These are phyloP conservation scores for Candida broadrunensis DNA, from an alignment of 805 yeast genomes.

Conservation along the genomic window DNA sequence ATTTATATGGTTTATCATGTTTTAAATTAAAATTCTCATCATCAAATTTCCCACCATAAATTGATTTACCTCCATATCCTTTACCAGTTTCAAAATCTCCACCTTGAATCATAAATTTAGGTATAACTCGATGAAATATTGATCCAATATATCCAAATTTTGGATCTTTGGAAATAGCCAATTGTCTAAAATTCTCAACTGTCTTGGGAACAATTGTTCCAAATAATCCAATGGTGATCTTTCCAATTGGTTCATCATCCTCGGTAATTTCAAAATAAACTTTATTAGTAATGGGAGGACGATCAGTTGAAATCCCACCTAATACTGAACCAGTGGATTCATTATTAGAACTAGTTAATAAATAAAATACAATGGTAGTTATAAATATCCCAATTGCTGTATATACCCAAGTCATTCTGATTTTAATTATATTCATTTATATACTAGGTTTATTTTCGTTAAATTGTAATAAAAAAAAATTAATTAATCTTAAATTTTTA, in stretches of 20 bases:
- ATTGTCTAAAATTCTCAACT: constrained; percentile 92
- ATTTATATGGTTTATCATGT: constrained; percentile 79
- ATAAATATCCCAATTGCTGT: not conserved
- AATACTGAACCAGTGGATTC: constrained; percentile 1
- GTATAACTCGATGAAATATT: constrained; percentile 47
- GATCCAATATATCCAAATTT: constrained; percentile 44
- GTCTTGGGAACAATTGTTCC: constrained; percentile 94
- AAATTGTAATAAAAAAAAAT: too few relatives aligned
- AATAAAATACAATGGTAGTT: not conserved
- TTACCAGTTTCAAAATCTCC: constrained; percentile 48
- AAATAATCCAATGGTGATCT: constrained; percentile 82
- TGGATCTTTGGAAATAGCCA: constrained; percentile 55
- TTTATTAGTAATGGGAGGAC: constrained; percentile 65
- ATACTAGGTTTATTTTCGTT: too few relatives aligned
- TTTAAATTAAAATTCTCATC: constrained; percentile 74
- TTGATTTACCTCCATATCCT: constrained; percentile 47
- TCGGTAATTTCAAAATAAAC: constrained; percentile 85
- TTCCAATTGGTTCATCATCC: constrained; percentile 74
- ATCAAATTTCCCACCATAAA: constrained; percentile 68
- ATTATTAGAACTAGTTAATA: constrained; percentile 4
- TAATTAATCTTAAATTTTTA: too few relatives aligned
- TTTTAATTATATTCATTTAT: not conserved
- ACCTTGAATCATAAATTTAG: constrained; percentile 48
- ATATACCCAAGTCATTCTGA: not conserved
- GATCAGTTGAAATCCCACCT: constrained; percentile 20